Conservation (phyloP, 352 stramenopile species). For the Globisporangium lucens region DNA sequence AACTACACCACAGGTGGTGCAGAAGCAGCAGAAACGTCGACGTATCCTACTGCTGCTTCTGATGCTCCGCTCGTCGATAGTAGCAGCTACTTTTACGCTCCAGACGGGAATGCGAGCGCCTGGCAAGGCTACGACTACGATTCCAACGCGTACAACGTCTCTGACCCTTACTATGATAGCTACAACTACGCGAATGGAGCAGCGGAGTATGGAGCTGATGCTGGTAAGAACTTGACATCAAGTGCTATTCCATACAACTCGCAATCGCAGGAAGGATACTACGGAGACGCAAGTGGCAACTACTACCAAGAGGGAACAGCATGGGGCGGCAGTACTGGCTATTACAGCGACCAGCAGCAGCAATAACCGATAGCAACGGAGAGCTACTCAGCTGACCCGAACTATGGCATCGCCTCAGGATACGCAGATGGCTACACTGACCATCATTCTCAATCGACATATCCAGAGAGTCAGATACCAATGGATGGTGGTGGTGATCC, state of each 20-base stretch:
- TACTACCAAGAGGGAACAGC: neutral
- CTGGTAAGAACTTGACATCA: neutral
- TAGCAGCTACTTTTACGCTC: conserved; percentile 27
- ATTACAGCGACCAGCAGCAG: neutral
- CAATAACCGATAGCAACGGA: neutral
- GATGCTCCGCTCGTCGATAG: conserved; percentile 23
- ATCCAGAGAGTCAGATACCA: neutral
- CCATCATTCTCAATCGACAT: conserved; percentile 4
- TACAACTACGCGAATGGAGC: conserved; percentile 8
- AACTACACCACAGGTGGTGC: neutral
- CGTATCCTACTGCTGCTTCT: neutral
- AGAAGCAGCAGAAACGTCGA: neutral
- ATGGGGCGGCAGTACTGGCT: neutral
- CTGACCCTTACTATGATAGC: neutral
- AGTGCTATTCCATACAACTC: neutral
- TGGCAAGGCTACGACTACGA: conserved; percentile 32
- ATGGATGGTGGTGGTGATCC: neutral
- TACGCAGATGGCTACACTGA: conserved; percentile 7
- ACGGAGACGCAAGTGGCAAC: neutral
- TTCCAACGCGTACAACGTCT: neutral
- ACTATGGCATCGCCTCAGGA: neutral
- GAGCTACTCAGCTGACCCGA: neutral
- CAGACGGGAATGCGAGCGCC: conserved; percentile 28
- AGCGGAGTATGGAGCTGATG: neutral
- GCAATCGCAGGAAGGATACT: neutral